Base-by-base conservation (phyloP, 2,329 filamentous ascomycete species). In the Pseudogymnoascus sp. region DNA sequence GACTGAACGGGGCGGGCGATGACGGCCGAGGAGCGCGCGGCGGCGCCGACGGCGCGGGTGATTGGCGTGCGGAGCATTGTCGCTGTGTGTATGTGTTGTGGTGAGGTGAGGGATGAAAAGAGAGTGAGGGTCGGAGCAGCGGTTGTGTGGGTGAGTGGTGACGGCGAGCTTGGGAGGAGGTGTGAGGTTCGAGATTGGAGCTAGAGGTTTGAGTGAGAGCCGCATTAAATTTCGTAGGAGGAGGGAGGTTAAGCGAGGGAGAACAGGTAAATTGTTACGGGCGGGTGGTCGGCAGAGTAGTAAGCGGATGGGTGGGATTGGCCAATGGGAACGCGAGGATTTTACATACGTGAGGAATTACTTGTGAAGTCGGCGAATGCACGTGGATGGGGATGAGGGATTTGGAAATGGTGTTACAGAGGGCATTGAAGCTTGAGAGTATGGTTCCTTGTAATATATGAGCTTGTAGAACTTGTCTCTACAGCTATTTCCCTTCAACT, bases 11-110 rank as follows among this genome's bases (percentile, higher is more conserved):
- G 44, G 61, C 60, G 58, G 58, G 36, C 33, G 61, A 42, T 38
- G 13, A 25, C 21, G 61, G 35, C n/a, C 3, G 42, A 33, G 15
- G 13, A 36, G 51, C 48, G 36, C 15, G 80, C 80, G 69, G 79
- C 78, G 66, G 78, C 75, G 21, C 80, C 80, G 70, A 78, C 78
- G 66, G 78, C 75, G 71, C 77, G 77, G 71, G 79, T 75, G 72
- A 79, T 75, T 63, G 73, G 68, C 21, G 70, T 70, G 61, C 68
- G 68, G 60, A 67, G 62, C 67, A 70, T 69, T 36, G 48, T 42
- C 38, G 60, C 17, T 41, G 33, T 36, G 61, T 36, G 59, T 21
- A 21, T 58, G 60, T 60, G 44, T 61, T 41, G 60, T 35, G n/a
- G 62, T 59, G 36, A 51, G 44, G 55, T 60, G 39, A 21, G 59